Base-by-base conservation (phyloP, 208 protist species). In the Trypanosoma brucei region DNA sequence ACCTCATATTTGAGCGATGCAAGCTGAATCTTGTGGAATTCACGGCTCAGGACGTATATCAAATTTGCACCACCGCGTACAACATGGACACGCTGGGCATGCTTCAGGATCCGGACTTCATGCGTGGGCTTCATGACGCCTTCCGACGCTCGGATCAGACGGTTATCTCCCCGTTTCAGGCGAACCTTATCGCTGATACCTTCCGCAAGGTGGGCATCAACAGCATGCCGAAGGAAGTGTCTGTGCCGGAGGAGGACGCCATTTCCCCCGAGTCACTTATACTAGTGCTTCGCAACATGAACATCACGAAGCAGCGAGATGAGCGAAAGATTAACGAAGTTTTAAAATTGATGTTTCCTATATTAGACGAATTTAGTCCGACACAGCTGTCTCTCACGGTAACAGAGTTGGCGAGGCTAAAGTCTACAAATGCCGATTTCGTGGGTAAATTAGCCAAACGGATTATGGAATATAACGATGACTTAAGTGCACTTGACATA, bases 41-140 rank as follows among this genome's bases (percentile, higher is more conserved):
- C 52, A 95, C 82, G 46, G 89, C 89, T 2, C 84, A 88, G 34
- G 89, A 95, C 56, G 55, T 95, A 34, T 95, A 95, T 58, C 78
- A 86, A 39, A 53, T 95, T 1, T 93, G 89, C 60, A 81, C 83
- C 6, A 72, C 76, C 1, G 76, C 72, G 1, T 88, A 84, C 68
- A 76, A 86, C 59, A 81, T 65, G 52, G 84, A 93, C 62, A 76
- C 69, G 0, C 73, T 95, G 6, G 76, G 76, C 8, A 70, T 95
- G 54, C 72, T 85, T 71, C 48, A 72, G 8, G 84, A 95, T 55
- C 63, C 76, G 1, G 89, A 95, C 14, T 78, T 95, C 38, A 95
- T 95, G 89, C 85, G 86, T 11, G 89, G 81, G 14, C 45, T 95
- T 22, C 71, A 80, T n/a, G 81, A 80, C 56, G 80, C 84, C 2